Evolutionary conservation across 2,329 filamentous ascomycete species (phyloP), one percentile per base, ranked within the genome.

Genomic region (Alternaria alternata): DNA sequence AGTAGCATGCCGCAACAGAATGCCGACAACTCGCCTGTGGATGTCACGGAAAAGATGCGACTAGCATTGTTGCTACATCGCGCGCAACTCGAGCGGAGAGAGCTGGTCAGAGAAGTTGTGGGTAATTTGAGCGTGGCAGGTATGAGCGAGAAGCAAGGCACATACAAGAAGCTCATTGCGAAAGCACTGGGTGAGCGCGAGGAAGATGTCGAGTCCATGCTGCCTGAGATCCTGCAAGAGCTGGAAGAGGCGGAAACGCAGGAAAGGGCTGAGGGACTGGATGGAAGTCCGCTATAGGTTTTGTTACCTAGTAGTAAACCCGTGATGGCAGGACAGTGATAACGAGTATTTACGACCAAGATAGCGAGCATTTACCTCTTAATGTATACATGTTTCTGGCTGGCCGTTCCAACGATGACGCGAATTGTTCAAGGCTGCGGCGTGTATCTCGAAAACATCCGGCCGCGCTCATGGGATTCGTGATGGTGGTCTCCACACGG

Each of bases 61-160:
- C 81, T 92, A 5, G 86, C 88, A 2, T 80, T 84, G 30, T 81
- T 89, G 65, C 81, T 93, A 20, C 82, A 81, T 44, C 77, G 82
- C 7, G 81, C 88, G 47, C 81, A 90, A 46, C 75, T 81, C 4
- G 87, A 90, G 69, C 87, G 91, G 69, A 83, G 85, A 49, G 80
- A 83, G 42, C 84, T 89, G 4, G 89, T 93, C 67, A 77, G 80
- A 14, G 88, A 91, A 61, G 92, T 93, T 63, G 87, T 91, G 41
- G 84, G 88, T 51, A 89, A 89, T 12, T 81, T 92, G 46, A 87
- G 86, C 44, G 85, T 88, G 63, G 88, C 91, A 11, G 91, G 91
- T 42, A 88, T 89, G 38, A 88, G 89, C 36, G 89, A 92, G 75
- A 88, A 89, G 74, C 91, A 91, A 65, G 89, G 89, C 67, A 88